These are phyloP conservation scores for Rhizopogon hawkerae DNA, from an alignment of 1,284 basidiomycete genomes.

Conservation along the genomic window DNA sequence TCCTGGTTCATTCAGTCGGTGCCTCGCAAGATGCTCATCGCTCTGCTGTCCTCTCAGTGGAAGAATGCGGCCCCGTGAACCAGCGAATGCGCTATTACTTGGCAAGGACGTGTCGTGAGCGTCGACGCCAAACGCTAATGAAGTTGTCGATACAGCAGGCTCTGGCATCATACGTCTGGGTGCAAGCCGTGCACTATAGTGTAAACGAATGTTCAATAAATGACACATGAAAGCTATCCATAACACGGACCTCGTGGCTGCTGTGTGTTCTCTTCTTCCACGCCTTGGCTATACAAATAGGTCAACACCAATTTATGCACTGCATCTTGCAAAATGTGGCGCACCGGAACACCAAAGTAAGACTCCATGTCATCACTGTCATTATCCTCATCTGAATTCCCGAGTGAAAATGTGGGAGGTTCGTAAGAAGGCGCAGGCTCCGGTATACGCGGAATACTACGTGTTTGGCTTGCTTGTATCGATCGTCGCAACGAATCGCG, in stretches of 20 bases:
- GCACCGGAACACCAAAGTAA: conserved; percentile 13
- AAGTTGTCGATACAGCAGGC: background rate
- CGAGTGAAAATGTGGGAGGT: conserved; percentile 4
- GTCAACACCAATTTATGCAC: background rate
- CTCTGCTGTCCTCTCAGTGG: background rate
- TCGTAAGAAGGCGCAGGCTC: background rate
- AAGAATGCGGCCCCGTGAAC: background rate
- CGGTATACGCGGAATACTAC: background rate
- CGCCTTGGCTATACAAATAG: conserved; percentile 3
- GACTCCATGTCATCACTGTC: conserved; percentile 21
- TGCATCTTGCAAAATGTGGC: background rate
- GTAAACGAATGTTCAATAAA: background rate
- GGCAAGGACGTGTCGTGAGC: background rate
- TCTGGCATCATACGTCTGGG: conserved; percentile 1
- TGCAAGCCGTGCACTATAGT: background rate
- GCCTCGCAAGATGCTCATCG: background rate
- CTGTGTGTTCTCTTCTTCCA: conserved; percentile 3
- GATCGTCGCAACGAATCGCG: conserved; percentile 27
- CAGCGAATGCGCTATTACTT: background rate
- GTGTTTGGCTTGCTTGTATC: conserved; percentile 20
- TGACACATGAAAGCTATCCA: background rate
- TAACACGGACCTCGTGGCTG: background rate
- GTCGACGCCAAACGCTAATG: background rate
- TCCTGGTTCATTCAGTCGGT: background rate
- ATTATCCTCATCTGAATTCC: conserved; percentile 20